A percentile compares a stretch with the other conserved stretches of the same genome.
These are phyloP conservation scores for Aspergillus sclerotialis DNA, from an alignment of 2,329 filamentous ascomycete genomes.

Conservation along the genomic window DNA sequence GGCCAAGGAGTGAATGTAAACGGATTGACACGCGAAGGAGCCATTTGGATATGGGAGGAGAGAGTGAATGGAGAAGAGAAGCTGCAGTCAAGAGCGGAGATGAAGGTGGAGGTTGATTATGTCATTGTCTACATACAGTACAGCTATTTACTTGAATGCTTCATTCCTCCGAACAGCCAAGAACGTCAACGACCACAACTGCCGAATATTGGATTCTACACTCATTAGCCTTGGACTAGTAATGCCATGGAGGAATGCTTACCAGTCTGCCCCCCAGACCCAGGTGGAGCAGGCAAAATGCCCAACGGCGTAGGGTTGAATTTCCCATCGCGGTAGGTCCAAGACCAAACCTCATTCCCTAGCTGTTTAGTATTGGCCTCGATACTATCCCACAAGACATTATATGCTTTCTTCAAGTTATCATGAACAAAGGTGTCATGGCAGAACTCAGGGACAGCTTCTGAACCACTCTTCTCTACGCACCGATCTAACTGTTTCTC, in stretches of 20 bases:
- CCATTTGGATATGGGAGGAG: constrained; percentile 18
- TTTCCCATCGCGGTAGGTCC: constrained; percentile 44
- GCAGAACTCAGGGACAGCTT: constrained; percentile 45
- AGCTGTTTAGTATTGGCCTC: constrained; percentile 48
- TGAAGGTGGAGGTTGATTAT: constrained; percentile 7
- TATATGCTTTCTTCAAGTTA: constrained; percentile 49
- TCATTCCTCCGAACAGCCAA: no score
- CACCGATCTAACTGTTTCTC: constrained; percentile 53
- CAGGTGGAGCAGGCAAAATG: constrained; percentile 42
- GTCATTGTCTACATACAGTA: background rate
- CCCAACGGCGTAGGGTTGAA: constrained; percentile 49
- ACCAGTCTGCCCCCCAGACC: constrained; percentile 32
- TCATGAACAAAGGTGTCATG: constrained; percentile 33
- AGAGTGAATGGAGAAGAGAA: constrained; percentile 1
- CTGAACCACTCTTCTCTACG: constrained; percentile 8
- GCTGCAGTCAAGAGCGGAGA: constrained; percentile 3
- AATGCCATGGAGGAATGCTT: constrained; percentile 4
- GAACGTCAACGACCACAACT: constrained; percentile 55
- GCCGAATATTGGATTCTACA: constrained; percentile 47
- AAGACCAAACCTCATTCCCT: constrained; percentile 57
- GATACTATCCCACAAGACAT: constrained; percentile 55
- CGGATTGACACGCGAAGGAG: constrained; percentile 33
- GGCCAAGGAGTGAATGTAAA: constrained; percentile 72
- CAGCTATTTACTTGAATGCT: no score
- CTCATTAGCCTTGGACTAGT: constrained; percentile 3